Evolutionary conservation across 306 rosid genomes (phyloP), one percentile per base, ranked within the genome.

Genomic region (Coriaria nepalensis): DNA sequence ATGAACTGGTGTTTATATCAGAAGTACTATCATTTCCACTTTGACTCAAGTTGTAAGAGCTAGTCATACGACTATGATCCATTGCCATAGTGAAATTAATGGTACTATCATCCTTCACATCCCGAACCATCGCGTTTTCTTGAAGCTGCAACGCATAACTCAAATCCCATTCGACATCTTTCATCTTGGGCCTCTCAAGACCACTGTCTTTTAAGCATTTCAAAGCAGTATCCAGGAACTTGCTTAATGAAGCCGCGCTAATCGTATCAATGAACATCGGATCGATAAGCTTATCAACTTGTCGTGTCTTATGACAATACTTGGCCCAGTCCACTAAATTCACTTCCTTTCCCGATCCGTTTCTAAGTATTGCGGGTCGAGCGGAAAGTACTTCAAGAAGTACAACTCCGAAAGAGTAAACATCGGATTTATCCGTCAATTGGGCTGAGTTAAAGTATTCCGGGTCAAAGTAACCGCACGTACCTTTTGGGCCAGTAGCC

Each of bases 181-280:
- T 37, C 66, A 61, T 51, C 12, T n/a, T 47, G 7, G 63, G 64
- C 39, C 64, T 40, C 38, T 59, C 52, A 2, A 29, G 35, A 15
- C 49, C 48, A 35, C 8, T 6, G 8, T 11, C 34, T 2, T 40
- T 44, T 40, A 49, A 42, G 29, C 63, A 58, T 32, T 29, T 58
- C 20, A 4, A n/a, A 2, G 64, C 64, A 15, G 37, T 11, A n/a
- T 59, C 55, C 9, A 48, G 14, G 4, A 49, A 48, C 40, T 10
- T 49, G 5, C 35, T 59, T 55, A 57, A 10, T 9, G 53, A 57
- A 11, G 7, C 13, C 0, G 36, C 5, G 5, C 47, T 35, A 7
- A 57, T 46, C 4, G 62, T 57, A 0, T 47, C 55, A 4, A 47
- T 35, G 4, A 47, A 40, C 5, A 10, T 37, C 2, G 56, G 62